A percentile compares a stretch with the other conserved stretches of the same genome.
These are phyloP conservation scores for Metarhizium album DNA, from an alignment of 2,329 filamentous ascomycete species.

Conservation along the genomic window DNA sequence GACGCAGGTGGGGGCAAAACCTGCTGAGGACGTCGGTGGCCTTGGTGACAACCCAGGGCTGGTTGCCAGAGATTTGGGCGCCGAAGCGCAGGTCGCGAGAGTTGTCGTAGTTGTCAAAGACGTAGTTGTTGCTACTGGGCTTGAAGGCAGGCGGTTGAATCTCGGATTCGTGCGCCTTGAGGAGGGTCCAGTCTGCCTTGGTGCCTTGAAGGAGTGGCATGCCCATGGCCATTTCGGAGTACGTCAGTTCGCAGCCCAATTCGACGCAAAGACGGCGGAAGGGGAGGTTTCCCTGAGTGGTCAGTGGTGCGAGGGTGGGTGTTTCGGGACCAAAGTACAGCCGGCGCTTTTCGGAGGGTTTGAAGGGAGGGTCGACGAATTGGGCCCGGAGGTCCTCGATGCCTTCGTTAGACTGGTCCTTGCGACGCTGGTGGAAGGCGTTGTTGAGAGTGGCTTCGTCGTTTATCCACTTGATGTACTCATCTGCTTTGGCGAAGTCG, in stretches of 20 bases:
- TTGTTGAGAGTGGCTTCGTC: slow-evolving; percentile 38
- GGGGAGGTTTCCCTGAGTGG: slow-evolving; percentile 91
- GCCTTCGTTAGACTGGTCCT: slow-evolving; percentile 31
- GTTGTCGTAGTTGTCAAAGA: slow-evolving; percentile 73
- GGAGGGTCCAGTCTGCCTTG: slow-evolving; percentile 86
- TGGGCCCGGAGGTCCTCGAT: slow-evolving; percentile 63
- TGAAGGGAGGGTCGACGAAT: slow-evolving; percentile 77
- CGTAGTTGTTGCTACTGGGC: slow-evolving; percentile 27
- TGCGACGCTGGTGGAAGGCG: slow-evolving; percentile 28
- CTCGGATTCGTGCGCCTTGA: slow-evolving; percentile 87
- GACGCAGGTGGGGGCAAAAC: slow-evolving; percentile 70
- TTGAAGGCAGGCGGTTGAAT: slow-evolving; percentile 58
- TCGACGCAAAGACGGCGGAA: slow-evolving; percentile 85
- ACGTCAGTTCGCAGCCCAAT: slow-evolving; percentile 84
- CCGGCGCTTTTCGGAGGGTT: slow-evolving; percentile 84
- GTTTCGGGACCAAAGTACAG: slow-evolving; percentile 94
- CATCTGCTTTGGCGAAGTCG: slow-evolving; percentile 60
- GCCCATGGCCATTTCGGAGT: slow-evolving; percentile 97
- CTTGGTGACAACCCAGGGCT: slow-evolving; percentile 84
- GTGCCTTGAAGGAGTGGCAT: slow-evolving; percentile 81
- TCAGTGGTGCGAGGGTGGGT: slow-evolving; percentile 84
- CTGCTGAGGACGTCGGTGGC: slow-evolving; percentile 70
- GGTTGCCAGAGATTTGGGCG: slow-evolving; percentile 84
- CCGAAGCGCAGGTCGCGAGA: slow-evolving; percentile 78
- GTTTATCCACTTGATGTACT: slow-evolving; percentile 69